Conservation (phyloP, 2,329 filamentous ascomycete genomes). For the Botrytis pseudocinerea region DNA sequence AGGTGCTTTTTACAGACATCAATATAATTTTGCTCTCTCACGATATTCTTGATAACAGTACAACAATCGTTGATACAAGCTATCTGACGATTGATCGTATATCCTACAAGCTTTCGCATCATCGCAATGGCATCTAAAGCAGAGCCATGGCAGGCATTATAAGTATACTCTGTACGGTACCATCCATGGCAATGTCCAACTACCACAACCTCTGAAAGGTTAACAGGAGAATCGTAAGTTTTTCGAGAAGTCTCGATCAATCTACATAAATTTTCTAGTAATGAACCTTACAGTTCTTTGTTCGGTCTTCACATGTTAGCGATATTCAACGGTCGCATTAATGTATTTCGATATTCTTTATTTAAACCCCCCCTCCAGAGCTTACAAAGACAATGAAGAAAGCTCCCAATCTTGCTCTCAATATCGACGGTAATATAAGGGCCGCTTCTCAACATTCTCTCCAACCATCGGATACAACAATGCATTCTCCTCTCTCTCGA, state of each 20-base stretch:
- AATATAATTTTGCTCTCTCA: not conserved
- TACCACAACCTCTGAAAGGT: not conserved
- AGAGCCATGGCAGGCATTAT: not conserved
- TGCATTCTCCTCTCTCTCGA: not conserved
- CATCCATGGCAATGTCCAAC: not conserved
- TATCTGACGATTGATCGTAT: not conserved
- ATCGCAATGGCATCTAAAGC: not conserved
- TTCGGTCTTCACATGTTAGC: not conserved
- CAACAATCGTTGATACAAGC: not conserved
- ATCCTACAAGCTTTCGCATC: not conserved
- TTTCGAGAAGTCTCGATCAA: slow-evolving; percentile 8
- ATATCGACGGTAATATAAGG: not conserved
- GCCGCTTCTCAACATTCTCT: not conserved
- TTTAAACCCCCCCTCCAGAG: not conserved
- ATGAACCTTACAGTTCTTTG: not conserved
- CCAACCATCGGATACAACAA: not conserved
- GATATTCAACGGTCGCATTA: not conserved
- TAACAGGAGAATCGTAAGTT: not conserved
- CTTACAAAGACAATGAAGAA: slow-evolving; percentile 1
- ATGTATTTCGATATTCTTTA: slow-evolving; percentile 9
- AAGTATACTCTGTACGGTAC: not conserved
- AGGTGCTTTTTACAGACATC: not conserved
- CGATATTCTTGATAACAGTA: not conserved
- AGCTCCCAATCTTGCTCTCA: not conserved
- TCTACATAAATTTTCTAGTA: not conserved